Conservation (phyloP, 805 yeast species). For the Saccharomycopsis sp. region DNA sequence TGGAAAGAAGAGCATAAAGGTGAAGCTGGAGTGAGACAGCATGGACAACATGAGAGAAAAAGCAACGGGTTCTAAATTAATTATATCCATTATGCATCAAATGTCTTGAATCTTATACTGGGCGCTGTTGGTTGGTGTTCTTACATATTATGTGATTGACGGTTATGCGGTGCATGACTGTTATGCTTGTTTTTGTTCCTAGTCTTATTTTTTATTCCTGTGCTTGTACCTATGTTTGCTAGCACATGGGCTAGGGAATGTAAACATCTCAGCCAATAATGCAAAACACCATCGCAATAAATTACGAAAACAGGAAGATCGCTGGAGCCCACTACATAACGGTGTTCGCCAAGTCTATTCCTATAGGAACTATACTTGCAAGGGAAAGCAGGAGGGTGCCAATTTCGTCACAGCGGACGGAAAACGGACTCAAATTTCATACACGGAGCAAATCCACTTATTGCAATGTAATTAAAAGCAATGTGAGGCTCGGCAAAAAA, state of each 20-base stretch:
- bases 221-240: no score
- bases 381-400: no score
- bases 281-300: background rate
- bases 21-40: background rate
- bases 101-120: background rate
- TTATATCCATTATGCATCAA: background rate
- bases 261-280: background rate
- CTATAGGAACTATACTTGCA: no score
- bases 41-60: background rate
- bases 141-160: background rate
- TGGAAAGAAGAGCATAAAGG: background rate
- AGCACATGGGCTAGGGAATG: background rate
- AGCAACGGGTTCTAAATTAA: background rate
- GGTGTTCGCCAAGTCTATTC: no score
- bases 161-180: background rate
- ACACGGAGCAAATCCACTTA: no score
- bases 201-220: background rate
- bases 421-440: no score
- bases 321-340: no score
- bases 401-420: no score
- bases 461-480: no score
- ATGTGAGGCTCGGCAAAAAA: no score
- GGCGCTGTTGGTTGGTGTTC: background rate
- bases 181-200: background rate
- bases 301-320: background rate